Conservation (phyloP, 441 rosid genomes). For the Theobroma grandiflorum region DNA sequence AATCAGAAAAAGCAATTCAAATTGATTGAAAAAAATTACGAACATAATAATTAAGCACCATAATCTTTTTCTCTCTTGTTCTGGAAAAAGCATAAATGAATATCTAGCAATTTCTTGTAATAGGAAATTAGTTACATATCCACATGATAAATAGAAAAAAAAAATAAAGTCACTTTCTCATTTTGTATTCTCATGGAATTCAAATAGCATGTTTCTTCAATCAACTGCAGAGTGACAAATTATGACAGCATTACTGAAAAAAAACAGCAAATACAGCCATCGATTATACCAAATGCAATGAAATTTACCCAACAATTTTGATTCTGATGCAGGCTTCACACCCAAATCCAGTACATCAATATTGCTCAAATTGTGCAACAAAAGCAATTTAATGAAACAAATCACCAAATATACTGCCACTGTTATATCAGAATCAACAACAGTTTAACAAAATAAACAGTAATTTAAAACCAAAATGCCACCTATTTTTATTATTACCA, state of each 20-base stretch:
- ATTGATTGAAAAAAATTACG: neutral
- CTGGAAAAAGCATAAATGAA: neutral
- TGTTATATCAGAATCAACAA: neutral
- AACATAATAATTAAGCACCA: neutral
- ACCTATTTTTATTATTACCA: neutral
- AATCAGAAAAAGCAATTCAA: slow-evolving; percentile 1
- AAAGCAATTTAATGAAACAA: slow-evolving; percentile 1
- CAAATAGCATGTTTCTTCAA: slow-evolving; percentile 10
- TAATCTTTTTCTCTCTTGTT: neutral
- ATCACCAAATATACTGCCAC: neutral
- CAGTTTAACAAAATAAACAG: neutral
- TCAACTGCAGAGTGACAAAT: neutral
- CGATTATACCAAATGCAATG: no score
- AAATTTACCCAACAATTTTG: neutral
- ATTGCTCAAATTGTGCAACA: neutral
- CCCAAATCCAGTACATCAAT: neutral
- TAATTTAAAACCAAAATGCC: neutral
- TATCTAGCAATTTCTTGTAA: neutral
- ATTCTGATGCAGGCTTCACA: neutral
- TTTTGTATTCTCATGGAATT: neutral
- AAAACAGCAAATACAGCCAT: no score
- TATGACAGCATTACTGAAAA: neutral
- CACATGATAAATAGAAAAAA: neutral
- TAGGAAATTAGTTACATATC: neutral
- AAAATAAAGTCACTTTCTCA: neutral